Percentiles rank a stretch among this genome's conserved stretches.
phyloP scores from a whole-genome alignment of 2,329 filamentous ascomycete genomes.

The Ceratocystis huliohia region DNA sequence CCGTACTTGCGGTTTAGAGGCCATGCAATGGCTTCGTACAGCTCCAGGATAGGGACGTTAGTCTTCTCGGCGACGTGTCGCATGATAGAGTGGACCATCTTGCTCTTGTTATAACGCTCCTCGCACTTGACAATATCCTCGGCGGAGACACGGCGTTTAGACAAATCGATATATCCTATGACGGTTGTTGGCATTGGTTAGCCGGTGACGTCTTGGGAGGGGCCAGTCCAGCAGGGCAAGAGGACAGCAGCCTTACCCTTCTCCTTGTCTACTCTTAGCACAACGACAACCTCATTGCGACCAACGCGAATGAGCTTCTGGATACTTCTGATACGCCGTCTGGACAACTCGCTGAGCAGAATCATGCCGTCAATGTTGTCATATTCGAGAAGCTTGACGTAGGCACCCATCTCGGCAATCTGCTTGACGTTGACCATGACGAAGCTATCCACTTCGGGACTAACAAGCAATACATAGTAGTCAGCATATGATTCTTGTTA shows the following conservation, averaged over 20 bases:
- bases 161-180: slow-evolving; percentile 83
- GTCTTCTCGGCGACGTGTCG: slow-evolving; percentile 97
- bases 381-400: slow-evolving; percentile 98
- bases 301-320: slow-evolving; percentile 98
- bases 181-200: not conserved
- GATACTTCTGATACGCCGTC: slow-evolving; percentile 95
- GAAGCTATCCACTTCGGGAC: slow-evolving; percentile 93
- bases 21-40: slow-evolving; percentile 94
- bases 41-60: slow-evolving; percentile 77
- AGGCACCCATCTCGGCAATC: slow-evolving; percentile 99
- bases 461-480: slow-evolving; percentile 16
- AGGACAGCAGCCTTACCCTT: slow-evolving; percentile 49
- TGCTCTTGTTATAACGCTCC: slow-evolving; percentile 99
- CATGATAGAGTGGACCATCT: slow-evolving; percentile 98
- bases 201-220: slow-evolving; percentile 1
- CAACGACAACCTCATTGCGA: slow-evolving; percentile 95
- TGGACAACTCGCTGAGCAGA: slow-evolving; percentile 87
- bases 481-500: slow-evolving; percentile 11
- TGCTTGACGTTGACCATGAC: slow-evolving; percentile 99
- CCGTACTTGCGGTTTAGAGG: slow-evolving; percentile 96
- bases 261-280: slow-evolving; percentile 97
- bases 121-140: slow-evolving; percentile 98
- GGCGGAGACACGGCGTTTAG: slow-evolving; percentile 91
- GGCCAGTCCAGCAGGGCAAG: not conserved
- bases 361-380: slow-evolving; percentile 99